Percentiles rank a stretch among this genome's conserved stretches.
These are phyloP conservation scores for Cryptosporidium ryanae DNA, from an alignment of 169 alveolate species.

Conservation along the genomic window DNA sequence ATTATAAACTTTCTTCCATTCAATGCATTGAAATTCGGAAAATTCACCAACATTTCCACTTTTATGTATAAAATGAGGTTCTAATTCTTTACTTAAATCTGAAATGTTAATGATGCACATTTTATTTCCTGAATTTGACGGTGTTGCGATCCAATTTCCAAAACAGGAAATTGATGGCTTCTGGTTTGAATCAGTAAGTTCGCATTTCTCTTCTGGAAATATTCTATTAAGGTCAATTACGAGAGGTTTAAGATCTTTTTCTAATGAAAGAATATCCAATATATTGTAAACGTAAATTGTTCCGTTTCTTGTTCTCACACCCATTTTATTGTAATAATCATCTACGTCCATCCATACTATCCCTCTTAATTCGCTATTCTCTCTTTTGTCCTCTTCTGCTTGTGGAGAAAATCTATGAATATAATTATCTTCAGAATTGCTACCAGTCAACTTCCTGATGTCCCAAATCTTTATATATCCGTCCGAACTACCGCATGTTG, in stretches of 20 bases:
- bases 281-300: slow-evolving; percentile 15
- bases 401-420: slow-evolving; percentile 29
- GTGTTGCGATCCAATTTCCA: slow-evolving; percentile 59
- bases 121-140: slow-evolving; percentile 59
- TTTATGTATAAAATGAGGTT: slow-evolving; percentile 13
- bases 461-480: slow-evolving; percentile 59
- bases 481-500: slow-evolving; percentile 65
- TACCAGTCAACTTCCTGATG: slow-evolving; percentile 23
- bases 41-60: not conserved
- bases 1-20: slow-evolving; percentile 30
- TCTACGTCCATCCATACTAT: slow-evolving; percentile 65
- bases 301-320: slow-evolving; percentile 57
- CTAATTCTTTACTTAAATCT: not conserved
- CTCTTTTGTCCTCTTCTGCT: slow-evolving; percentile 12
- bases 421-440: not conserved
- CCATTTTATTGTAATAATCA: slow-evolving; percentile 29
- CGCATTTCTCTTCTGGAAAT: slow-evolving; percentile 3
- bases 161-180: slow-evolving; percentile 48
- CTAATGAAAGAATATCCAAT: slow-evolving; percentile 41
- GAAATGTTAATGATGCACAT: slow-evolving; percentile 14
- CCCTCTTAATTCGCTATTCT: slow-evolving; percentile 8
- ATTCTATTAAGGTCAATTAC: slow-evolving; percentile 3
- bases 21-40: slow-evolving; percentile 62
- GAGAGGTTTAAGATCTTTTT: not conserved
- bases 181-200: slow-evolving; percentile 37